These are phyloP conservation scores for Xerocomellus amylosporus DNA, from an alignment of 768 basidiomycete genomes.

Conservation along the genomic window DNA sequence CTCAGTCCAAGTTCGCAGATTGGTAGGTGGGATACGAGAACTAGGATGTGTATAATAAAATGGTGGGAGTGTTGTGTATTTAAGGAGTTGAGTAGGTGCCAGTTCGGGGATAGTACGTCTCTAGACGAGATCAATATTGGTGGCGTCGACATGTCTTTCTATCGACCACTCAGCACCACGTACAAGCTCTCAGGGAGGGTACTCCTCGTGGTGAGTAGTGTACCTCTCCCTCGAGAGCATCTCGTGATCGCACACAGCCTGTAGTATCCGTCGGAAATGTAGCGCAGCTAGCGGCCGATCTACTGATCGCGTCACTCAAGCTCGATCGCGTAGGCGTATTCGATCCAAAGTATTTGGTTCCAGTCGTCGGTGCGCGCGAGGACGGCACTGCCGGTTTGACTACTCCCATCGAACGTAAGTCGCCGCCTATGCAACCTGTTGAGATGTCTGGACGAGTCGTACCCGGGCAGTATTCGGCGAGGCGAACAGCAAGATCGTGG, in stretches of 20 bases:
- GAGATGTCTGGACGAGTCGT: not conserved
- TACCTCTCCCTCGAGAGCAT: not conserved
- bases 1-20: no score
- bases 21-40: no score
- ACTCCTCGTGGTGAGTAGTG: slow-evolving; percentile 29
- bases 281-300: slow-evolving; percentile 72
- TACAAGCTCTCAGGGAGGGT: slow-evolving; percentile 31
- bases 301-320: slow-evolving; percentile 65
- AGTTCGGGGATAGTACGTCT: not conserved
- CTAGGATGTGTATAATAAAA: no score
- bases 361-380: slow-evolving; percentile 73
- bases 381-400: slow-evolving; percentile 59
- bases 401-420: slow-evolving; percentile 73
- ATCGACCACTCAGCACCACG: slow-evolving; percentile 21
- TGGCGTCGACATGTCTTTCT: slow-evolving; percentile 27
- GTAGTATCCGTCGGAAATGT: slow-evolving; percentile 80
- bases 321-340: slow-evolving; percentile 61
- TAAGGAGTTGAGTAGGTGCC: no score
- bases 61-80: no score
- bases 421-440: not conserved
- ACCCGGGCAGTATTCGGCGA: slow-evolving; percentile 59
- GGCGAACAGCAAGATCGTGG: slow-evolving; percentile 45
- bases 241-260: slow-evolving; percentile 42
- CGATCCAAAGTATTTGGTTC: slow-evolving; percentile 60
- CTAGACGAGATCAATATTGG: not conserved